Base-by-base conservation (phyloP, 176 grass and related monocot genomes). In the bread wheat (Triticum aestivum) region DNA sequence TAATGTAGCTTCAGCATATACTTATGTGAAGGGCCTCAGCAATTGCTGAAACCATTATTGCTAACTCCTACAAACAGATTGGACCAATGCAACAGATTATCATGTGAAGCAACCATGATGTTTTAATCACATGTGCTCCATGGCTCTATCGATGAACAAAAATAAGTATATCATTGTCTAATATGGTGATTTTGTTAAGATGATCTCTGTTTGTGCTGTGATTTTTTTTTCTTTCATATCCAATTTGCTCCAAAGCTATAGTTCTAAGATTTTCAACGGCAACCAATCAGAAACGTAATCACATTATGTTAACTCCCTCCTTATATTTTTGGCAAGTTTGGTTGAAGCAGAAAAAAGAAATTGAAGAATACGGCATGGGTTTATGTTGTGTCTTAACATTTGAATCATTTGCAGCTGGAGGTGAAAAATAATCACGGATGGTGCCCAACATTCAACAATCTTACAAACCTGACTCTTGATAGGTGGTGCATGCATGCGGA, bases 391-490 rank as follows among this genome's bases (percentile, higher is more conserved):
- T 75, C 41, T 15, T 81, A 87, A 87, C 69, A 32, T 54, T 10
- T 82, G 30, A 66, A 82, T 24, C 6, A 30, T 67, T 44, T 73
- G 58, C 82, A 79, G 87, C 12, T 83, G 9, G 14, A 11, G 4
- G 62, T 78, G 21, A 8, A 61, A 62, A 64, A 56, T 0, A 56
- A 73, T 79, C 20, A n/a, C 2, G 11, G 65, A 0, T 79, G 66
- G 56, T 84, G 82, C 61, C 87, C 82, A 51, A 72, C 37, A 73
- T 89, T 89, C 67, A 32, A 23, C 66, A 84, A 89, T 65, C 75
- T 89, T 81, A 42, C 13, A 41, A 17, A 8, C 77, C 75, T 89
- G 68, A 84, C 23, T 3, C 56, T 84, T 30, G 42, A 24, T 11
- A 1, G 15, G 9, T 89, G 58, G 42, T 80, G 69, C 44, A 10